Evolutionary conservation across 306 rosid genomes (phyloP).

Genomic region (Cicer arietinum): DNA sequence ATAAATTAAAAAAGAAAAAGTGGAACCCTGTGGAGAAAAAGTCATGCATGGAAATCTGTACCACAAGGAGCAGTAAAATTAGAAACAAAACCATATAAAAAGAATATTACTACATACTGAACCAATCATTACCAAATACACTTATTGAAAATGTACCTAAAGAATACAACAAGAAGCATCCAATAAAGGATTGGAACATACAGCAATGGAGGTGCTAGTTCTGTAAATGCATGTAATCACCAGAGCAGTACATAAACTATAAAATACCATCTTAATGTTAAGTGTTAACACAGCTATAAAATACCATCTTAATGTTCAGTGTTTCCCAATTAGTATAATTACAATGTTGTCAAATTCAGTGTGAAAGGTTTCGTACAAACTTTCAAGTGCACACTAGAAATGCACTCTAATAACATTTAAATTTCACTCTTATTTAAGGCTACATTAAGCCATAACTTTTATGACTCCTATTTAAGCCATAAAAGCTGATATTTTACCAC

Average conservation of each 20-base stretch:
- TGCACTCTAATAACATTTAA: no score
- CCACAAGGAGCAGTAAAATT: neutral
- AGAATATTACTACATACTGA: neutral
- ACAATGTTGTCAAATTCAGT: no score
- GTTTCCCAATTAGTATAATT: no score
- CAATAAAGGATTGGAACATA: conserved; percentile 47
- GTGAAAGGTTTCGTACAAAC: no score
- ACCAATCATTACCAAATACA: neutral
- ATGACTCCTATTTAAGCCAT: no score
- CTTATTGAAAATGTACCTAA: neutral
- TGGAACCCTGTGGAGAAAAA: neutral
- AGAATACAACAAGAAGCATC: neutral
- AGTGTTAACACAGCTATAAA: no score
- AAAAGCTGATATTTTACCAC: no score
- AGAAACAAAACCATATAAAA: neutral
- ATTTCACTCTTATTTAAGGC: no score
- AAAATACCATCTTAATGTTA: neutral
- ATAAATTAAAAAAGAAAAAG: neutral
- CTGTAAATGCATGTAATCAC: conserved; percentile 16
- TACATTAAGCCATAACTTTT: no score
- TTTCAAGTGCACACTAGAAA: no score
- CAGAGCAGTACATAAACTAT: conserved; percentile 34
- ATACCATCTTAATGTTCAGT: neutral
- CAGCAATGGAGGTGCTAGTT: conserved; percentile 47
- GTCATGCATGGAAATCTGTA: neutral